Evolutionary conservation across 2,329 filamentous ascomycete genomes (phyloP).

Genomic region (Corniculantispora saksenae): DNA sequence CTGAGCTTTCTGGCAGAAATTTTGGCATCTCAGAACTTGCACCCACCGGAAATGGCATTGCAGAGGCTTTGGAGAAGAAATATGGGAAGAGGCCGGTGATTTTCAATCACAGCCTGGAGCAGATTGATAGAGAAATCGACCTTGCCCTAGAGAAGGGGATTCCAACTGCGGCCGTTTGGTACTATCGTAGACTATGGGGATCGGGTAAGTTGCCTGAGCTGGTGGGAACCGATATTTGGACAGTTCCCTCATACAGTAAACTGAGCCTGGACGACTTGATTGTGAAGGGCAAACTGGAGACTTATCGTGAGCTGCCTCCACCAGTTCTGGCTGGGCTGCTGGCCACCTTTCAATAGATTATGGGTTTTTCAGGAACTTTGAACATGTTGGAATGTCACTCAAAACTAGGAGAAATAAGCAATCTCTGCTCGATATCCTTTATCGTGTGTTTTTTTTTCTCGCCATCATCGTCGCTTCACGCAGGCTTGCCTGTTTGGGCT

Average conservation of each 20-base stretch:
- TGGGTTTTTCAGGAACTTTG: too few species aligned
- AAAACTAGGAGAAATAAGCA: too few species aligned
- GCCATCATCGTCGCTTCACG: not conserved
- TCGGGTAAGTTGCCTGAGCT: not conserved
- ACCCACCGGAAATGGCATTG: not conserved
- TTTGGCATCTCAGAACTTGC: constrained; percentile 3
- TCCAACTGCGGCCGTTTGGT: not conserved
- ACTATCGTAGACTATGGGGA: constrained; percentile 5
- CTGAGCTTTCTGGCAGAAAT: not conserved
- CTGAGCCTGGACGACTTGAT: not conserved
- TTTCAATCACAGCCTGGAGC: not conserved
- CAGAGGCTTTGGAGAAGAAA: not conserved
- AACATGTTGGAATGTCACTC: too few species aligned
- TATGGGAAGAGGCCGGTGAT: not conserved
- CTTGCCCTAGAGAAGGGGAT: not conserved
- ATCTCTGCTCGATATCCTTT: too few species aligned
- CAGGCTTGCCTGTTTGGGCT: constrained; percentile 3
- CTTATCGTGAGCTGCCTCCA: not conserved
- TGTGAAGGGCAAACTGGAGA: not conserved
- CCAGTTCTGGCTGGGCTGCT: not conserved
- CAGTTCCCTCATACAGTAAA: not conserved
- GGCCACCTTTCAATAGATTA: not conserved
- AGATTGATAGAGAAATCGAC: not conserved
- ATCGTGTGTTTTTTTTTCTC: too few species aligned
- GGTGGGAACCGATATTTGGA: not conserved